phyloP scores from a whole-genome alignment of 2,329 filamentous ascomycete genomes.

The Emmonsiellopsis sp. region DNA sequence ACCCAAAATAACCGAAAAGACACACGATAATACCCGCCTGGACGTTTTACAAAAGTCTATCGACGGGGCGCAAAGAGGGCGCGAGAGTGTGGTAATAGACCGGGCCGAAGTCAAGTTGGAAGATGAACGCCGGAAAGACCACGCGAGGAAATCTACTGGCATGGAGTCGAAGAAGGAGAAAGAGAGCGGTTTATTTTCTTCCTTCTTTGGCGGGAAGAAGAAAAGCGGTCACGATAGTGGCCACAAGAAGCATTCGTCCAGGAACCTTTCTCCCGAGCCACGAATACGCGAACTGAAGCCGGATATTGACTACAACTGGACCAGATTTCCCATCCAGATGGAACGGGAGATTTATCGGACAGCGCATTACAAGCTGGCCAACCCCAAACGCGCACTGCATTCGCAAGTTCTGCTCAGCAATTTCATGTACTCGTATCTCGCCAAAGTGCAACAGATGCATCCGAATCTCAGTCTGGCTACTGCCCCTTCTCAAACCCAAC shows the following conservation, averaged over 20 bases:
- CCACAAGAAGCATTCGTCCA: conserved; percentile 63
- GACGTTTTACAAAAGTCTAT: conserved; percentile 84
- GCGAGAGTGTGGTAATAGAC: conserved; percentile 78
- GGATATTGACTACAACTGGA: conserved; percentile 94
- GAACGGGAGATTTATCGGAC: conserved; percentile 96
- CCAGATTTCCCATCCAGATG: conserved; percentile 86
- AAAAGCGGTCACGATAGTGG: conserved; percentile 67
- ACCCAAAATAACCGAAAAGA: conserved; percentile 42
- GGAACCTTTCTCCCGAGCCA: conserved; percentile 75
- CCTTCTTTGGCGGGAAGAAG: conserved; percentile 82
- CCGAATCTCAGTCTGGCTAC: conserved; percentile 88
- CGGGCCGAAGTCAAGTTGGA: conserved; percentile 68
- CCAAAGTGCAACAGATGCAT: conserved; percentile 98
- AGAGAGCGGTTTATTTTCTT: conserved; percentile 77
- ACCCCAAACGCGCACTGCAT: conserved; percentile 80
- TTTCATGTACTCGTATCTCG: conserved; percentile 99
- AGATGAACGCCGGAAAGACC: conserved; percentile 67
- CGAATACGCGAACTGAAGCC: conserved; percentile 63
- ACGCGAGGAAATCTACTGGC: conserved; percentile 59
- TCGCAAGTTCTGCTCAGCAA: conserved; percentile 96
- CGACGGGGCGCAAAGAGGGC: conserved; percentile 46
- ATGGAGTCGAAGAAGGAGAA: conserved; percentile 78
- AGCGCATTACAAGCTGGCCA: conserved; percentile 98
- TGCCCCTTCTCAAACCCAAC: conserved; percentile 59
- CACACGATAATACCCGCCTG: conserved; percentile 69